Percentiles rank a stretch among this genome's conserved stretches.
Conservation (phyloP, 1,284 basidiomycete species). For the Vanrija sp. region DNA sequence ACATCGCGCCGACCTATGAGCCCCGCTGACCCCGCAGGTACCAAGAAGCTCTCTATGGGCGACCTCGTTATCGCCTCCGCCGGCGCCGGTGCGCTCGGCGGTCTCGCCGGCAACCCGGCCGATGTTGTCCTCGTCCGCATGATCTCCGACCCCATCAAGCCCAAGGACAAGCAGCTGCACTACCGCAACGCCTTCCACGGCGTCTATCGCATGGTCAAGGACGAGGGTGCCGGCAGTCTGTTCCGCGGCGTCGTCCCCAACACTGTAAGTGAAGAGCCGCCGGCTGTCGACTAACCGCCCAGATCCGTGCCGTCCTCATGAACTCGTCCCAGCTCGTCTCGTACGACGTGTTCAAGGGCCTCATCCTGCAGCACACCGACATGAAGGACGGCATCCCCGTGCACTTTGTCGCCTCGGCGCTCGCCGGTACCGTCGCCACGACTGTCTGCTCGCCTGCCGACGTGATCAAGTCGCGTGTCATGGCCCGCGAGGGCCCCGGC, state of each 20-base stretch:
- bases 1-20: too few relatives aligned
- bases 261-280: constrained; percentile 38
- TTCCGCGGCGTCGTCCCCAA: constrained; percentile 53
- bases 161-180: constrained; percentile 31
- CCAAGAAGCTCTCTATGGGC: constrained; percentile 35
- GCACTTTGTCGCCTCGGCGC: constrained; percentile 52
- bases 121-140: constrained; percentile 39
- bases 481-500: constrained; percentile 42
- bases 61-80: constrained; percentile 43
- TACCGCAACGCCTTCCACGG: constrained; percentile 35
- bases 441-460: constrained; percentile 52
- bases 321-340: constrained; percentile 53
- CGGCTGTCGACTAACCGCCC: background rate
- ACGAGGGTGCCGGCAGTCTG: constrained; percentile 51
- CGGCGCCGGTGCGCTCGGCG: constrained; percentile 41
- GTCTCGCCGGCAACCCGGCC: constrained; percentile 45
- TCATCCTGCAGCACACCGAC: constrained; percentile 43
- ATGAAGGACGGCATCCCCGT: constrained; percentile 51
- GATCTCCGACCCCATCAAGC: constrained; percentile 45
- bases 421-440: constrained; percentile 55
- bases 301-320: constrained; percentile 54
- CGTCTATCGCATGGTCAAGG: constrained; percentile 46
- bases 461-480: constrained; percentile 54
- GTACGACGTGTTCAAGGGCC: constrained; percentile 56
- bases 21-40: constrained; percentile 14